A percentile compares a stretch with the other conserved stretches of the same genome.
These are phyloP conservation scores for Nannochloropsis gaditana DNA, from an alignment of 108 stramenopile genomes.

Conservation along the genomic window DNA sequence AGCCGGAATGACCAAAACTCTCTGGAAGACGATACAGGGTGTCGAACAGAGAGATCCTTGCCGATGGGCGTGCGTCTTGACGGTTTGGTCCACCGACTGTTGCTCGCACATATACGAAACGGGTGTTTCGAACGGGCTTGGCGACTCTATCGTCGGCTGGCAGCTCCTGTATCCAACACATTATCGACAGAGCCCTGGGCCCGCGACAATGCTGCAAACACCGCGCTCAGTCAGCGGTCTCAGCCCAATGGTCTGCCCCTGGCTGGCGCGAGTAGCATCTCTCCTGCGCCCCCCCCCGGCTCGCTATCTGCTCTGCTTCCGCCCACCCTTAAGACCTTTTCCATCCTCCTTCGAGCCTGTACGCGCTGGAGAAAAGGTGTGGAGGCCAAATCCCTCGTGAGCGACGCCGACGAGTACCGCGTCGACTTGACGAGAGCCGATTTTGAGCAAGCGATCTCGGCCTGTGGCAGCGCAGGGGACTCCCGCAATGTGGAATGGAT, in stretches of 20 bases:
- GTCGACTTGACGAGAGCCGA: background rate
- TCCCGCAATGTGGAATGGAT: background rate
- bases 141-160: background rate
- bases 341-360: background rate
- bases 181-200: background rate
- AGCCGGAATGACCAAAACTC: background rate
- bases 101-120: background rate
- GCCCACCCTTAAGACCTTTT: conserved; percentile 4
- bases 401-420: background rate
- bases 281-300: too few species aligned
- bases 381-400: background rate
- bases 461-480: background rate
- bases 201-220: too few species aligned
- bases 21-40: background rate
- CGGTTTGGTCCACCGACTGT: background rate
- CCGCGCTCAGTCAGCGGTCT: background rate
- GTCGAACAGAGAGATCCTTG: background rate
- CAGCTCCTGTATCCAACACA: background rate
- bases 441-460: background rate
- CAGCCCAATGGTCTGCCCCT: background rate
- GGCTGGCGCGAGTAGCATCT: background rate
- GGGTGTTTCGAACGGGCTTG: background rate
- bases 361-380: background rate
- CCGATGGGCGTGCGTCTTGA: background rate
- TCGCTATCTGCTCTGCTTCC: background rate